Base-by-base conservation (phyloP, 306 rosid genomes). In the Casuarina cunninghamiana region DNA sequence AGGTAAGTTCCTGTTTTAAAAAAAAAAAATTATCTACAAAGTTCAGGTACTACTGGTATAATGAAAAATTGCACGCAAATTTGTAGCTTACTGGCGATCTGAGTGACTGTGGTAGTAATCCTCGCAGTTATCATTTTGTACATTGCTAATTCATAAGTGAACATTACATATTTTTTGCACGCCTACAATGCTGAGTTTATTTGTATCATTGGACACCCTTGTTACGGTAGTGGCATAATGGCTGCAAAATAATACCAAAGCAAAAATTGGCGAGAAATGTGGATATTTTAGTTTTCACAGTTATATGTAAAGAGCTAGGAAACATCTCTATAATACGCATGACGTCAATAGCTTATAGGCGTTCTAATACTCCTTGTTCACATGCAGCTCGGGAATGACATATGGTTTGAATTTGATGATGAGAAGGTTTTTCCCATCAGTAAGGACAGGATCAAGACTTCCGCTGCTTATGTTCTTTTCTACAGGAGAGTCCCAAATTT, bases 401-500 rank as follows among this genome's bases (percentile, higher is more conserved):
- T 17, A 63, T 91, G 98, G 97, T 90, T 84, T 11, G 97, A 90
- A 82, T 94, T 94, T 65, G 93, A 94, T 73, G 98, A 94, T 76
- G 87, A 78, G 54, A 85, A 86, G 79, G 98, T 91, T 80, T 42
- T 45, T 51, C 72, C 84, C 37, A 79, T 81, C n/a, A 41, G 60
- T 4, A 87, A 85, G 62, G 94, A 90, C 17, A 71, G 44, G 66
- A 75, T 90, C 44, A 90, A 88, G 84, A 86, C 91, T 45, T 63
- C 91, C 21, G 94, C 97, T 57, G 98, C 98, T 2, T 91, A 94
- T 79, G 91, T 94, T 79, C 96, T 94, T 81, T 91, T 91, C 87
- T 94, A 94, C 85, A 82, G 83, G 79, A 91, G 91, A 88, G 82
- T 85, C 65, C 77, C 78, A 15, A 82, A 86, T 55, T 84, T 69